Conservation (phyloP, 2,329 filamentous ascomycete genomes). For the Xylaria sp. region DNA sequence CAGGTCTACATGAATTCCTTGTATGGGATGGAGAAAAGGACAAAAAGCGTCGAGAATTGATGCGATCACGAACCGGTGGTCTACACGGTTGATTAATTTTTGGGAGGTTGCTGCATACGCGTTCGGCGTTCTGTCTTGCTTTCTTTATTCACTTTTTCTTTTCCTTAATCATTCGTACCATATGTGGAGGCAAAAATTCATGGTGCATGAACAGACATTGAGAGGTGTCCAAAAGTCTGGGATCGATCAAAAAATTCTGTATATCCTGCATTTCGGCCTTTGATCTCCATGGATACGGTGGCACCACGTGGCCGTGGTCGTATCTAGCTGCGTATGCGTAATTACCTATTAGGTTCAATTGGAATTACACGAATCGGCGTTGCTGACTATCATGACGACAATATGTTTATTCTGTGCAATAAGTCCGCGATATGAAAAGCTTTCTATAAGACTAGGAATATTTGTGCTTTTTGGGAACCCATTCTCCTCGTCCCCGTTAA, state of each 20-base stretch:
- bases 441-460: background rate
- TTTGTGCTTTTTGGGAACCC: background rate
- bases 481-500: background rate
- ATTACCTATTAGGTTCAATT: constrained; percentile 18
- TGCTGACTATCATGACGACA: background rate
- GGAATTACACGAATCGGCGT: constrained; percentile 1
- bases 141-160: constrained; percentile 8
- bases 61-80: constrained; percentile 70
- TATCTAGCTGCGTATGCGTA: constrained; percentile 26
- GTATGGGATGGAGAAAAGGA: constrained; percentile 74
- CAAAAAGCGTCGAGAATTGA: constrained; percentile 71
- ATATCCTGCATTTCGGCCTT: constrained; percentile 26
- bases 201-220: constrained; percentile 25
- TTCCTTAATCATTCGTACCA: constrained; percentile 7
- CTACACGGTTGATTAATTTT: constrained; percentile 53
- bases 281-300: constrained; percentile 9
- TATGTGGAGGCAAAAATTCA: constrained; percentile 2
- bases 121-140: constrained; percentile 33
- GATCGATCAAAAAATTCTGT: constrained; percentile 24
- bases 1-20: constrained; percentile 90
- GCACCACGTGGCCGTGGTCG: constrained; percentile 6
- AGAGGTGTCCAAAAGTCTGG: constrained; percentile 31
- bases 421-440: background rate
- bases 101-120: constrained; percentile 25
- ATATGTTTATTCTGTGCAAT: background rate